These are phyloP conservation scores for Hippophae tibetana DNA, from an alignment of 306 rosid genomes.

Conservation along the genomic window DNA sequence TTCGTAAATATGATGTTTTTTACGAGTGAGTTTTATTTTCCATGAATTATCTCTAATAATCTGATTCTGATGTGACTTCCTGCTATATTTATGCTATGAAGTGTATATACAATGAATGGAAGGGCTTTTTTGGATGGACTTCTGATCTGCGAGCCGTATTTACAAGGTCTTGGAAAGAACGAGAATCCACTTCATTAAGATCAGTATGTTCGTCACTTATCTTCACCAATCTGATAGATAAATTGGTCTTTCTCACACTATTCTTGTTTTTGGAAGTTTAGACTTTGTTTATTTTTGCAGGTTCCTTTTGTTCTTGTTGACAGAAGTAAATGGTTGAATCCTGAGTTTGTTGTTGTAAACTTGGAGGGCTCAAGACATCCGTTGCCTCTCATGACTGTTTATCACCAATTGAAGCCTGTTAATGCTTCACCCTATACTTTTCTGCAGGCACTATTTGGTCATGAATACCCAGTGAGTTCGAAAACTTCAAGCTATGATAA, in stretches of 20 bases:
- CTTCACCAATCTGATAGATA: neutral
- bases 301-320: conserved; percentile 82
- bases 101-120: conserved; percentile 86
- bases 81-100: conserved; percentile 20
- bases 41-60: too few species aligned
- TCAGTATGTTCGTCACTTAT: conserved; percentile 34
- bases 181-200: conserved; percentile 47
- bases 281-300: conserved; percentile 27
- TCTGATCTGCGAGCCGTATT: conserved; percentile 68
- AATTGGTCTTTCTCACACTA: neutral
- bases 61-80: neutral
- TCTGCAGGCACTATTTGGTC: conserved; percentile 71
- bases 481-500: conserved; percentile 1
- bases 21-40: too few species aligned
- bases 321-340: conserved; percentile 26
- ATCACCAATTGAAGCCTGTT: conserved; percentile 65
- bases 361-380: conserved; percentile 67
- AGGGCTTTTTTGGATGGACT: conserved; percentile 73
- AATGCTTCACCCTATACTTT: conserved; percentile 58
- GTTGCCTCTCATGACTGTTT: conserved; percentile 70
- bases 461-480: conserved; percentile 68
- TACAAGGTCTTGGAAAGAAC: conserved; percentile 56
- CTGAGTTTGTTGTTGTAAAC: conserved; percentile 49
- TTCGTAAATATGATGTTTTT: too few species aligned
- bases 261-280: neutral